Percentiles rank a stretch among this genome's conserved stretches.
These are phyloP conservation scores for Omphalea diandra DNA, from an alignment of 441 rosid genomes.

Conservation along the genomic window DNA sequence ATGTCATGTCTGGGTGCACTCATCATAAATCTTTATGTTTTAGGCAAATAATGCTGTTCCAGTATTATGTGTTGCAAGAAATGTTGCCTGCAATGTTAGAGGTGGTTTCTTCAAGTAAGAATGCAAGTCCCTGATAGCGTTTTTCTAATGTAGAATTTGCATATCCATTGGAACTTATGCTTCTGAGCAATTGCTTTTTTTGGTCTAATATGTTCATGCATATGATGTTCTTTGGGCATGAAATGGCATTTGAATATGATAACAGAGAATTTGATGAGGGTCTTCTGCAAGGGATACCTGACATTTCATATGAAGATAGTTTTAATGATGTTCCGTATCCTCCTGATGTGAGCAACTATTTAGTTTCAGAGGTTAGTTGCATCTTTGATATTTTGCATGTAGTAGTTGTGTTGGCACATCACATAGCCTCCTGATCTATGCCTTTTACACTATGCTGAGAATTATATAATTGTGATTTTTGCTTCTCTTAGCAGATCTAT, in stretches of 20 bases:
- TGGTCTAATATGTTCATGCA: slow-evolving; percentile 10
- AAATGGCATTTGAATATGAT: slow-evolving; percentile 31
- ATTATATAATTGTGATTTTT: slow-evolving; percentile 3
- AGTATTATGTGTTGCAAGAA: slow-evolving; percentile 83
- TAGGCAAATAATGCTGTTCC: slow-evolving; percentile 81
- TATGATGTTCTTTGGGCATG: slow-evolving; percentile 17
- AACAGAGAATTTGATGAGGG: slow-evolving; percentile 93
- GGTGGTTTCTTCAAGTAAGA: slow-evolving; percentile 95
- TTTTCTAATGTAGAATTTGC: neutral
- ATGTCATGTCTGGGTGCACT: slow-evolving; percentile 11
- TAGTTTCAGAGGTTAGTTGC: slow-evolving; percentile 86
- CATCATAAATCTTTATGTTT: slow-evolving; percentile 36
- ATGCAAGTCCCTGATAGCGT: slow-evolving; percentile 13
- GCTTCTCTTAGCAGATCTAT: neutral
- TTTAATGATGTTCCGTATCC: slow-evolving; percentile 64
- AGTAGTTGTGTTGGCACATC: neutral
- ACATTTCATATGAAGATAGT: slow-evolving; percentile 83
- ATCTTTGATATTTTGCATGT: neutral
- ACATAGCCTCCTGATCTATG: neutral
- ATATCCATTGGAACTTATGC: slow-evolving; percentile 13
- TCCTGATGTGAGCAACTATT: slow-evolving; percentile 94
- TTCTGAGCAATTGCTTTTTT: slow-evolving; percentile 13
- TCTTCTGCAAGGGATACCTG: slow-evolving; percentile 69
- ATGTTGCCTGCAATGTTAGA: slow-evolving; percentile 94
- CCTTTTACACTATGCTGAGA: neutral